phyloP scores from a whole-genome alignment of 1,284 basidiomycete genomes.

The Kalmanozyma brasiliensis region DNA sequence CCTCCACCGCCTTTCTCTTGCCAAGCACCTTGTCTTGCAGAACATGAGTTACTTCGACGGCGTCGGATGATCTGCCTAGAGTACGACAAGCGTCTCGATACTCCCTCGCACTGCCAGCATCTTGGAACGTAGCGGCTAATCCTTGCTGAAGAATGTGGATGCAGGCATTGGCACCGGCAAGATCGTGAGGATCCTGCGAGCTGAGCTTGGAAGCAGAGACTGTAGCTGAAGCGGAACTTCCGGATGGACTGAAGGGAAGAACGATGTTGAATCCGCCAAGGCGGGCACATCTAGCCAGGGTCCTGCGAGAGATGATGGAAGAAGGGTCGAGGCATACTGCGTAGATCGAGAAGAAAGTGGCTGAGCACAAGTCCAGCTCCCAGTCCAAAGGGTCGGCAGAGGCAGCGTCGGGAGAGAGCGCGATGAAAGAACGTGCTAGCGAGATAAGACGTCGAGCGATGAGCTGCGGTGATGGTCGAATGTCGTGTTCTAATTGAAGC shows the following conservation, averaged over 20 bases:
- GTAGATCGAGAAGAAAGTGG: constrained; percentile 57
- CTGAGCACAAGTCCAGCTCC: constrained; percentile 52
- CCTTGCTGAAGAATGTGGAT: constrained; percentile 61
- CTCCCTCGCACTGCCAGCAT: constrained; percentile 53
- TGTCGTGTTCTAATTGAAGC: constrained; percentile 13
- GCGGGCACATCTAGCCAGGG: constrained; percentile 53
- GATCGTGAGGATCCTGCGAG: constrained; percentile 38
- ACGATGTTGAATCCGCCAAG: constrained; percentile 55
- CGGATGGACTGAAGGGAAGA: constrained; percentile 59
- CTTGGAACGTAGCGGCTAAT: constrained; percentile 47
- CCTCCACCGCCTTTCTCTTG: constrained; percentile 33
- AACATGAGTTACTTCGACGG: constrained; percentile 39
- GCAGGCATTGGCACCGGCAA: constrained; percentile 55
- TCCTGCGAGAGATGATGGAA: constrained; percentile 46
- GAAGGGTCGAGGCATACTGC: constrained; percentile 51
- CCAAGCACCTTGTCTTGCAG: constrained; percentile 30
- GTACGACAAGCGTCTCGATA: constrained; percentile 57
- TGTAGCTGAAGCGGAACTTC: constrained; percentile 31
- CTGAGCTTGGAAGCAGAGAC: constrained; percentile 36
- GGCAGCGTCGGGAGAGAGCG: constrained; percentile 7
- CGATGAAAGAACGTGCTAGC: constrained; percentile 38
- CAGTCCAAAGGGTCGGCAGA: constrained; percentile 20
- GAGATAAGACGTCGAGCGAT: constrained; percentile 34
- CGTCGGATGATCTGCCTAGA: constrained; percentile 53
- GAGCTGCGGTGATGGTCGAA: constrained; percentile 19